phyloP scores from a whole-genome alignment of 106 monocot genomes.

The Dendrobium catenatum region DNA sequence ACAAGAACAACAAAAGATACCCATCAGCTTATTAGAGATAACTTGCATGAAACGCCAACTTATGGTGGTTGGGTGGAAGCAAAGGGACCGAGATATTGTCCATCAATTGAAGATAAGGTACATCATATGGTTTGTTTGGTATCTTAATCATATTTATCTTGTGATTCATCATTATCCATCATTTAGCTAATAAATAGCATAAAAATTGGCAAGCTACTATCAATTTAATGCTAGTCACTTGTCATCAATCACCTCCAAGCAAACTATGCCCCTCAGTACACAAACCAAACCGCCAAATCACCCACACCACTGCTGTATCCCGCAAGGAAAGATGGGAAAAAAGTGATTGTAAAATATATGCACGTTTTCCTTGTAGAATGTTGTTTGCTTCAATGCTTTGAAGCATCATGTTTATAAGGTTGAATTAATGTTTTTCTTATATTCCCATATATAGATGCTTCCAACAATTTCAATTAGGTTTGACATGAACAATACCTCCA shows the following conservation, averaged over 20 bases:
- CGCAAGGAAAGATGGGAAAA: neutral
- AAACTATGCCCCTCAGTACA: neutral
- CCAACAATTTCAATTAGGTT: neutral
- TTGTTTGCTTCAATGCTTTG: neutral
- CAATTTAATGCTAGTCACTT: neutral
- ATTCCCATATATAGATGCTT: neutral
- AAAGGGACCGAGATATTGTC: slow-evolving; percentile 98
- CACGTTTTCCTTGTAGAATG: neutral
- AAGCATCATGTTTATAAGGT: neutral
- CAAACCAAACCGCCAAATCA: neutral
- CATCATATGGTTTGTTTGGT: neutral
- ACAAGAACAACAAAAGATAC: slow-evolving; percentile 93
- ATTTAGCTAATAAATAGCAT: slow-evolving; percentile 7
- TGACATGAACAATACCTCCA: neutral
- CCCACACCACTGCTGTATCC: neutral
- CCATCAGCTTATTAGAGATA: slow-evolving; percentile 83
- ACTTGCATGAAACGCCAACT: slow-evolving; percentile 94
- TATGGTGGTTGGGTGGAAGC: slow-evolving; percentile 99
- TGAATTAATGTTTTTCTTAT: neutral
- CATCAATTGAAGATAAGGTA: slow-evolving; percentile 99
- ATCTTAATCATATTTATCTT: slow-evolving; percentile 1
- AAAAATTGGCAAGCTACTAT: neutral
- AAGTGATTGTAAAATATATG: neutral
- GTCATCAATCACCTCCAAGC: neutral
- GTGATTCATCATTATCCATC: slow-evolving; percentile 8